phyloP scores from a whole-genome alignment of 139 green algal species.

The Micractinium conductrix region DNA sequence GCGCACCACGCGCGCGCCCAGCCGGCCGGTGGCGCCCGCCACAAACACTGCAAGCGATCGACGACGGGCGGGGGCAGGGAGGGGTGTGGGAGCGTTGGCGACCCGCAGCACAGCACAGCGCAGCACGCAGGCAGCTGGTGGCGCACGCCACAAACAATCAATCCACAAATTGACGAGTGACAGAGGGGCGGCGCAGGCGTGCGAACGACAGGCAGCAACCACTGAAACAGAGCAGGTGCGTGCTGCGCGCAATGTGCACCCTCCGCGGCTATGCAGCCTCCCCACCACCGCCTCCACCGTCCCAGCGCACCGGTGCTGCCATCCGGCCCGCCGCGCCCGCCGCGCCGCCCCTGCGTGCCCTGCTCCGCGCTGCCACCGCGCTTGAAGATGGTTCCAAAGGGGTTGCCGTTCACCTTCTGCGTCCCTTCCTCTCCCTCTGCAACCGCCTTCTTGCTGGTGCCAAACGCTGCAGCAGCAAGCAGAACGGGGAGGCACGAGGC shows the following conservation, averaged over 20 bases:
- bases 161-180: too few relatives aligned
- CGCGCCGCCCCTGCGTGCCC: conserved; percentile 5
- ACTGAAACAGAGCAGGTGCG: neutral
- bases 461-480: too few relatives aligned
- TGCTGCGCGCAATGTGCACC: neutral
- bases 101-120: too few relatives aligned
- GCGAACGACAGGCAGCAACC: too few relatives aligned
- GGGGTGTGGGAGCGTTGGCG: neutral
- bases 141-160: too few relatives aligned
- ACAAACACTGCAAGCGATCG: conserved; percentile 79
- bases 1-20: conserved; percentile 78
- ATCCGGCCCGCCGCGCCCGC: conserved; percentile 18
- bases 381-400: conserved; percentile 22
- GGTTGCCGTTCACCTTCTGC: too few relatives aligned
- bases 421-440: too few relatives aligned
- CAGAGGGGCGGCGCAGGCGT: too few relatives aligned
- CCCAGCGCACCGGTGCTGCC: neutral
- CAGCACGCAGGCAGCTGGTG: too few relatives aligned
- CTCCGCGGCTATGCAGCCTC: too few relatives aligned
- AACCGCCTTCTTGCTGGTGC: too few relatives aligned
- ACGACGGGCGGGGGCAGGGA: neutral
- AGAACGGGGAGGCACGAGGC: too few relatives aligned
- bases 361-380: neutral
- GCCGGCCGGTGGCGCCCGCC: conserved; percentile 81
- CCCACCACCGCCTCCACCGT: neutral